These are phyloP conservation scores for Boletus subcaerulescens DNA, from an alignment of 768 basidiomycete genomes.

Conservation along the genomic window DNA sequence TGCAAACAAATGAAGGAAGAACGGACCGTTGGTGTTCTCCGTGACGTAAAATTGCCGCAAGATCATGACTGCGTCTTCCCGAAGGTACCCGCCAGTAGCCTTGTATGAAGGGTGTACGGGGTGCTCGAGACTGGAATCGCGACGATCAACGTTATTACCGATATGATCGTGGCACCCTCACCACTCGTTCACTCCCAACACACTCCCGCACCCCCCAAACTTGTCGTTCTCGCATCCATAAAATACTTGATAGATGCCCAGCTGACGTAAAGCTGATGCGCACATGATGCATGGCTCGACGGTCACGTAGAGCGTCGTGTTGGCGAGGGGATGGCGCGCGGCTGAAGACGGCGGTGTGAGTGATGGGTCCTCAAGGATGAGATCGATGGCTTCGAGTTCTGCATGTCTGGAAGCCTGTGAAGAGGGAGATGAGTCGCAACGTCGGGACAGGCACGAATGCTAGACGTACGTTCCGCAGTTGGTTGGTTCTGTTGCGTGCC, in stretches of 20 bases:
- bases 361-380: slow-evolving; percentile 62
- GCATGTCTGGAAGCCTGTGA: slow-evolving; percentile 91
- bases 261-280: slow-evolving; percentile 88
- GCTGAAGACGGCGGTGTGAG: slow-evolving; percentile 47
- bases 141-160: not conserved
- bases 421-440: not conserved
- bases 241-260: slow-evolving; percentile 86
- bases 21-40: slow-evolving; percentile 85
- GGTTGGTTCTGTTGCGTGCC: slow-evolving; percentile 92
- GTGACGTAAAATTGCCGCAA: slow-evolving; percentile 88
- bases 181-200: slow-evolving; percentile 81
- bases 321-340: slow-evolving; percentile 60
- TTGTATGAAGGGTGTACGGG: slow-evolving; percentile 71
- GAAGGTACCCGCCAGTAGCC: slow-evolving; percentile 71
- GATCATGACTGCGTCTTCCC: slow-evolving; percentile 86
- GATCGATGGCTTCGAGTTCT: slow-evolving; percentile 94
- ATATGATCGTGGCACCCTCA: slow-evolving; percentile 33
- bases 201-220: slow-evolving; percentile 96
- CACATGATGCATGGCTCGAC: slow-evolving; percentile 99
- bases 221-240: slow-evolving; percentile 95
- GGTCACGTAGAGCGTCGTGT: slow-evolving; percentile 91
- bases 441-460: not conserved
- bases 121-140: slow-evolving; percentile 54
- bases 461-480: slow-evolving; percentile 76
- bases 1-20: not conserved